phyloP scores from a whole-genome alignment of 768 basidiomycete genomes.

The Mycena alexandri region DNA sequence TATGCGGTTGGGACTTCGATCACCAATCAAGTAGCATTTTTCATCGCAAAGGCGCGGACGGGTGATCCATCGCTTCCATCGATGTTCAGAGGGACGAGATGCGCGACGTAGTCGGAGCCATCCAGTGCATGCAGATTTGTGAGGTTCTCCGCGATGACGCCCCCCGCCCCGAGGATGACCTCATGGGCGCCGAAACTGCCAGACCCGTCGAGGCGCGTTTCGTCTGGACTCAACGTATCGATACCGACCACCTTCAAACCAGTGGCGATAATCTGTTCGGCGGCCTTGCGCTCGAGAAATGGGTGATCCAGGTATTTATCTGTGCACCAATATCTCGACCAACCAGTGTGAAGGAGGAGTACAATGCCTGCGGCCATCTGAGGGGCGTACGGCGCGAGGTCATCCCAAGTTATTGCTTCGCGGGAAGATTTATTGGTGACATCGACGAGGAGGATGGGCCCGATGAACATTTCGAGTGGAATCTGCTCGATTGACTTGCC shows the following conservation, averaged over 20 bases:
- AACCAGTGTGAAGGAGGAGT: constrained; percentile 75
- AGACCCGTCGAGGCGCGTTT: constrained; percentile 57
- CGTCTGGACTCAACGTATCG: constrained; percentile 78
- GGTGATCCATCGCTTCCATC: constrained; percentile 75
- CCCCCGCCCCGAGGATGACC: constrained; percentile 68
- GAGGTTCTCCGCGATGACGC: constrained; percentile 80
- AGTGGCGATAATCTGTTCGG: constrained; percentile 57
- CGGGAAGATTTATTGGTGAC: constrained; percentile 58
- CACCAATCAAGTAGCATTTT: neutral
- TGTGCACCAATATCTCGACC: constrained; percentile 69
- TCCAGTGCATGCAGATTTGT: constrained; percentile 62
- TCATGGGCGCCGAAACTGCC: constrained; percentile 67
- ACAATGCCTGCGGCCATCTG: constrained; percentile 56
- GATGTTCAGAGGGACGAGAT: constrained; percentile 71
- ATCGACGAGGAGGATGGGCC: constrained; percentile 69
- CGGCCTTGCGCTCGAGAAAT: constrained; percentile 68
- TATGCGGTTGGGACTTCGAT: constrained; percentile 3
- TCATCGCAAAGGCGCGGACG: constrained; percentile 73
- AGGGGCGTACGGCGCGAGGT: constrained; percentile 53
- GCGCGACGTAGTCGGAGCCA: constrained; percentile 58
- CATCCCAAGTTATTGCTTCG: constrained; percentile 68
- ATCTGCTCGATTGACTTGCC: constrained; percentile 72
- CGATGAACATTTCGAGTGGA: constrained; percentile 64
- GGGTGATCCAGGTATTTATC: constrained; percentile 72
- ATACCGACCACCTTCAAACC: constrained; percentile 73